Base-by-base conservation (phyloP, 1,284 basidiomycete genomes). In the Phellinidium pouzarii region DNA sequence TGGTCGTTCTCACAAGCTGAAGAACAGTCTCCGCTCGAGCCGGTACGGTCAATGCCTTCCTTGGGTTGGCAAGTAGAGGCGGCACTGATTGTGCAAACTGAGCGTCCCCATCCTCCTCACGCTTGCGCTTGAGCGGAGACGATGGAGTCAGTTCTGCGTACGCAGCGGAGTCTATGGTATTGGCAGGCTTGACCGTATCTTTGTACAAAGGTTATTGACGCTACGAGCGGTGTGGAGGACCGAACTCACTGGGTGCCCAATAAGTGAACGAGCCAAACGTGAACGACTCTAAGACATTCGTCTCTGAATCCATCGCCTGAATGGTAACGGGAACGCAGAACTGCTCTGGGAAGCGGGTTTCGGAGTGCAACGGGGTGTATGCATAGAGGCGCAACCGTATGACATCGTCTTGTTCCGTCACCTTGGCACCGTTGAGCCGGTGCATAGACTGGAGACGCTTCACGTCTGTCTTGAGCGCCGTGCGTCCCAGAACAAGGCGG, bases 251-350 rank as follows among this genome's bases (percentile, higher is more conserved):
- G 20, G 69, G 59, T 11, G 71, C 64, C 67, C 73, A 76, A 59
- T 86, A 88, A n/a, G 76, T 73, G 70, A 91, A 83, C 63, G 82
- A 73, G 62, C 88, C 80, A 70, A 90, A 81, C 34, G 78, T 71
- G 52, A 80, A 72, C 0, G 79, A 75, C 60, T 87, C 84, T 12
- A 87, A 62, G 26, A 86, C 64, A 3, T 65, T 60, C 52, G 78
- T 75, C 20, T 75, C 67, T 36, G 71, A 65, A 63, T 78, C 74
- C 51, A 88, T 66, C 6, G 80, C 82, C 63, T 87, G 82, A 12
- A 85, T 77, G 5, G 77, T 75, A 45, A 88, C 69, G 3, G 73
- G 68, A 19, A 82, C 74, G 38, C 25, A 45, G 34, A 43, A 50
- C 27, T 27, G 57, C 69, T 62, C 59, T 65, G 56, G 9, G 66